A percentile compares a stretch with the other conserved stretches of the same genome.
These are phyloP conservation scores for Lactifluus hygrophoroides DNA, from an alignment of 768 basidiomycete genomes.

Conservation along the genomic window DNA sequence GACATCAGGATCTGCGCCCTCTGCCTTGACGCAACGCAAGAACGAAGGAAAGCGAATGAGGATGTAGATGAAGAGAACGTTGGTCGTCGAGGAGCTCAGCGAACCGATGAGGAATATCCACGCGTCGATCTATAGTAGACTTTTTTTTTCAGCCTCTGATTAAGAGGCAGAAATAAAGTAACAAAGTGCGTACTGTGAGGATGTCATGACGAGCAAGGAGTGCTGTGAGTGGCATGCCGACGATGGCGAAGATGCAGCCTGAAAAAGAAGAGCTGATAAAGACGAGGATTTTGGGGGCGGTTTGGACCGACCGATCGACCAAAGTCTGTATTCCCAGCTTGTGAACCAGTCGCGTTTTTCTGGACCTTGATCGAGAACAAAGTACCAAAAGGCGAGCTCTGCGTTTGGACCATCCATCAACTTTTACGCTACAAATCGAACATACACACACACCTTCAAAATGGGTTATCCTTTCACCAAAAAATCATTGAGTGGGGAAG, in stretches of 20 bases:
- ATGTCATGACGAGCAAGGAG: conserved; percentile 50
- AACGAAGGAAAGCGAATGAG: conserved; percentile 63
- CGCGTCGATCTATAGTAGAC: conserved; percentile 46
- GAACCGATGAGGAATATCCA: conserved; percentile 75
- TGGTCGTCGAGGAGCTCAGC: conserved; percentile 55
- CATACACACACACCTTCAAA: conserved; percentile 56
- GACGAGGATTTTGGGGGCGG: not conserved
- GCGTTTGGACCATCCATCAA: not conserved
- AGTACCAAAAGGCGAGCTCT: conserved; percentile 81
- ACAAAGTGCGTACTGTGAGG: conserved; percentile 38
- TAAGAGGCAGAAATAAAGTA: not conserved
- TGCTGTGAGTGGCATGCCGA: conserved; percentile 67
- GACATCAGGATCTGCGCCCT: conserved; percentile 66
- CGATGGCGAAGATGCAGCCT: conserved; percentile 57
- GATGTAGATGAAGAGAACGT: conserved; percentile 62
- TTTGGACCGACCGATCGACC: conserved; percentile 52
- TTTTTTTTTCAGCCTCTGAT: not conserved
- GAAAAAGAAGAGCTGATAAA: not conserved
- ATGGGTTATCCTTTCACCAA: conserved; percentile 57
- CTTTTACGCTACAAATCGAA: not conserved
- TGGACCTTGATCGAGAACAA: conserved; percentile 71
- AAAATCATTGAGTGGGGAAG: not conserved
- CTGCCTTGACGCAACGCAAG: conserved; percentile 58
- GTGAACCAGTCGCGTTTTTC: conserved; percentile 67
- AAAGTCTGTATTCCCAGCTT: conserved; percentile 68